Evolutionary conservation across 139 green algal genomes (phyloP), one percentile per base, ranked within the genome.

Genomic region (Ettlia oleoabundans): DNA sequence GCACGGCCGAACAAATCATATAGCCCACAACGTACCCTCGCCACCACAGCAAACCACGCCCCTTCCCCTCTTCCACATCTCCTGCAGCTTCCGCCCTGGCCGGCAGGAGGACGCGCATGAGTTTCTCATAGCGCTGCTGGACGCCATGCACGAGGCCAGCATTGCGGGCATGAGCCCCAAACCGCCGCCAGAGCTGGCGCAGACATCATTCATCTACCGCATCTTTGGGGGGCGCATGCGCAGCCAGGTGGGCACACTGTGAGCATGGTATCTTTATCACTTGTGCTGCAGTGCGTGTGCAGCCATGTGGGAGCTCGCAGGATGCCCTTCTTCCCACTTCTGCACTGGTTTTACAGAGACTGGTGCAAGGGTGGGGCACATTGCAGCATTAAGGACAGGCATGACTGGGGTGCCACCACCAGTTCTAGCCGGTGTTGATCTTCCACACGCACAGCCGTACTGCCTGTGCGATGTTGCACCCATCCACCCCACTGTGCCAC

Each of bases 81-180:
- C 15, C 4, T 75, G 76, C 90, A 98, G 93, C 51, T 98, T 98
- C 80, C 86, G 92, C 2, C 84, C 92, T 7, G 95, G 95, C 1
- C 90, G 95, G 22, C 95, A 98, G 86, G 95, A 98, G 84, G 95
- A 98, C 85, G 90, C 91, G 0, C 95, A 98, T 76, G 95, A 98
- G 91, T 98, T 95, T 83, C 90, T 97, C 58, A 90, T 95, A 52
- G 95, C 93, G 32, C 86, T 98, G 84, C 86, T 97, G 74, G 95
- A 98, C 73, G 89, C 89, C n/a, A 94, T 98, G 89, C 94, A 97
- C 65, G 93, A 97, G 87, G 84, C 83, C 1, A 90, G 84, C 76
- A 86, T 96, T 37, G 82, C 82, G 32, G 64, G 67, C 26, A 63
- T 84, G 35, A 67, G 83, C 66, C 89, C 91, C 63, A 94, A 93